A percentile compares a stretch with the other conserved stretches of the same genome.
phyloP scores from a whole-genome alignment of 352 stramenopile genomes.

The Pythium myriotylum region DNA sequence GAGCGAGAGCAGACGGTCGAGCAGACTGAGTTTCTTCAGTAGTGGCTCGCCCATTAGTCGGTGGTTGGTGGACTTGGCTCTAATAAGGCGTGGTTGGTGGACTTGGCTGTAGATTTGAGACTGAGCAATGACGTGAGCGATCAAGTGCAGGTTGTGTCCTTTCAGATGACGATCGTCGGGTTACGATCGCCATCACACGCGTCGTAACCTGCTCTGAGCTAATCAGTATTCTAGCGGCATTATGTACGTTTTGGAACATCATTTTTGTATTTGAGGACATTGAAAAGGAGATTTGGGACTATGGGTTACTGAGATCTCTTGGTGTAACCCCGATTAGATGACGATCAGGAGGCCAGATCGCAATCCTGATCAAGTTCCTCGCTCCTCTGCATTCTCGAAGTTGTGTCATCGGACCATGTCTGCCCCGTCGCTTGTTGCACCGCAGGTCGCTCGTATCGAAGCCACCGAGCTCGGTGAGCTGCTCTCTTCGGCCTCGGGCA shows the following conservation, averaged over 20 bases:
- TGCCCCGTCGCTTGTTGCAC: slow-evolving; percentile 26
- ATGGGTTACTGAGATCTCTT: not conserved
- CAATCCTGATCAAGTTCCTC: not conserved
- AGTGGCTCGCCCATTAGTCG: slow-evolving; percentile 4
- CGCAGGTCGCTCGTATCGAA: slow-evolving; percentile 27
- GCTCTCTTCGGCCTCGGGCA: slow-evolving; percentile 7
- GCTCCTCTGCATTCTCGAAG: not conserved
- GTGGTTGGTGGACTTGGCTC: not conserved
- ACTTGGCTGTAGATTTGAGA: not conserved
- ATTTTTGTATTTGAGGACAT: no score
- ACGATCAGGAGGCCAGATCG: slow-evolving; percentile 1
- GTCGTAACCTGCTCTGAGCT: not conserved
- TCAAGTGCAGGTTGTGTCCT: slow-evolving; percentile 7
- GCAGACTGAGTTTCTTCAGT: slow-evolving; percentile 38
- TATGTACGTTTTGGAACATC: no score
- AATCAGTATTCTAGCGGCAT: no score
- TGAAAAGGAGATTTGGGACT: no score
- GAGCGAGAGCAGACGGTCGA: slow-evolving; percentile 62
- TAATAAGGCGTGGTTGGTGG: no score
- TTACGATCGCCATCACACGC: slow-evolving; percentile 15
- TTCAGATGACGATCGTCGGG: slow-evolving; percentile 18
- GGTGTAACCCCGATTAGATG: not conserved
- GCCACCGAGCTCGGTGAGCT: slow-evolving; percentile 28
- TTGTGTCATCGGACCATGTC: slow-evolving; percentile 1
- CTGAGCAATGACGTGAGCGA: not conserved